These are phyloP conservation scores for Erysiphe pisi DNA, from an alignment of 2,329 filamentous ascomycete genomes.

Conservation along the genomic window DNA sequence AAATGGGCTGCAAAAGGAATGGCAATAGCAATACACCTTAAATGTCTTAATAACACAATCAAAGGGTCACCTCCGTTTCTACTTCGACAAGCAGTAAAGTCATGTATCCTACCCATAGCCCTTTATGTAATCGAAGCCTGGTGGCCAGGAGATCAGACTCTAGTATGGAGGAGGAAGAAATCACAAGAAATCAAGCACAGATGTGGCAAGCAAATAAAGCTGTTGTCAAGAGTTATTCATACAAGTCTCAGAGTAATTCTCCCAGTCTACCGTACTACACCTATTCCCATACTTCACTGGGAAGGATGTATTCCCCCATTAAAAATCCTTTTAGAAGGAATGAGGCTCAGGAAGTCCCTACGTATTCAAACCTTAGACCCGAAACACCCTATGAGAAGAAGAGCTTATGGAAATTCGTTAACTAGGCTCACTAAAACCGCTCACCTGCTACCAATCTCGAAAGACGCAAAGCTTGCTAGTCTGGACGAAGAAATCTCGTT, in stretches of 20 bases:
- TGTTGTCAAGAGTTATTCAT: background rate
- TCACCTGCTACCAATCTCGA: background rate
- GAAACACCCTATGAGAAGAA: background rate
- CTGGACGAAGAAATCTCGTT: background rate
- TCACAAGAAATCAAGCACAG: background rate
- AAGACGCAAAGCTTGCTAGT: background rate
- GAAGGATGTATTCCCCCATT: background rate
- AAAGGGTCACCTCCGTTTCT: no score
- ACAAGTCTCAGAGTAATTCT: background rate
- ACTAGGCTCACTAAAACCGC: slow-evolving; percentile 2
- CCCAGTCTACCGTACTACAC: background rate
- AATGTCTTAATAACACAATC: slow-evolving; percentile 10
- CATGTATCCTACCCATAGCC: slow-evolving; percentile 1
- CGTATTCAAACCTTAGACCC: background rate
- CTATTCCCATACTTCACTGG: background rate
- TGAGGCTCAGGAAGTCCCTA: background rate
- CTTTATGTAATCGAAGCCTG: background rate
- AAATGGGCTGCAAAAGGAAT: background rate
- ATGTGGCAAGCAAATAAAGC: background rate
- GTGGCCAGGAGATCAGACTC: no score
- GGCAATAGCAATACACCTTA: background rate
- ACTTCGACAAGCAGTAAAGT: background rate
- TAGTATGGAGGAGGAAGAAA: background rate
- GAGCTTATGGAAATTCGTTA: background rate
- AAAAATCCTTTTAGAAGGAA: background rate